A percentile compares a stretch with the other conserved stretches of the same genome.
Conservation (phyloP, 495 filamentous ascomycete genomes). For the Xylaria flabelliformis region DNA sequence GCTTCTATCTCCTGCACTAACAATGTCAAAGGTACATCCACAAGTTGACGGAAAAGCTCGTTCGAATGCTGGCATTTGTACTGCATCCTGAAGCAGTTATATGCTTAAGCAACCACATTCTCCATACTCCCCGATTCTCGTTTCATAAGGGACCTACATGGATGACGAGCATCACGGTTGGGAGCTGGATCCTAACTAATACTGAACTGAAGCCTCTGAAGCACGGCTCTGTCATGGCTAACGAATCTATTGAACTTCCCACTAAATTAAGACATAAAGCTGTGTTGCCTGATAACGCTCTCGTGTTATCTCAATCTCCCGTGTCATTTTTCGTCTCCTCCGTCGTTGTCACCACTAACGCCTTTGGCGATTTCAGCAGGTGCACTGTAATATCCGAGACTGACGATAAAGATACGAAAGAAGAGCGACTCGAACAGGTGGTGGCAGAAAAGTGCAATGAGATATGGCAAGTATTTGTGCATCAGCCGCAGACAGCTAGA, state of each 20-base stretch:
- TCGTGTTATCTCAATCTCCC: not conserved
- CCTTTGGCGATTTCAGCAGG: slow-evolving; percentile 30
- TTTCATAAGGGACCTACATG: slow-evolving; percentile 6
- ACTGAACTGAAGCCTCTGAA: not conserved
- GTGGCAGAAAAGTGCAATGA: slow-evolving; percentile 13
- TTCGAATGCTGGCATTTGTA: slow-evolving; percentile 7
- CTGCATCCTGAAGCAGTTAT: slow-evolving; percentile 1
- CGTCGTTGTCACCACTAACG: slow-evolving; percentile 29
- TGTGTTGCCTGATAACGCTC: not conserved
- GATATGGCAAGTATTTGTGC: slow-evolving; percentile 30
- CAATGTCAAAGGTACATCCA: not conserved
- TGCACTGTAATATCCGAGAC: slow-evolving; percentile 27
- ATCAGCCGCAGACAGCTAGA: slow-evolving; percentile 31
- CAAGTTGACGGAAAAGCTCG: not conserved
- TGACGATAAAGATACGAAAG: not conserved
- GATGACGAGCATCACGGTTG: not conserved
- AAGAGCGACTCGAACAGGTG: not conserved
- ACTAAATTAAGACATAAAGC: not conserved
- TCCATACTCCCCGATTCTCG: not conserved
- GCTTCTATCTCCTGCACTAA: not conserved
- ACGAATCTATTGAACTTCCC: not conserved
- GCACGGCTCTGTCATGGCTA: not conserved
- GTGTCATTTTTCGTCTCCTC: slow-evolving; percentile 23
- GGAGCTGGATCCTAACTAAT: not conserved
- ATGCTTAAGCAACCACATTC: not conserved